Base-by-base conservation (phyloP, 1,139 yeast genomes). In the Kluyveromyces marxianus region DNA sequence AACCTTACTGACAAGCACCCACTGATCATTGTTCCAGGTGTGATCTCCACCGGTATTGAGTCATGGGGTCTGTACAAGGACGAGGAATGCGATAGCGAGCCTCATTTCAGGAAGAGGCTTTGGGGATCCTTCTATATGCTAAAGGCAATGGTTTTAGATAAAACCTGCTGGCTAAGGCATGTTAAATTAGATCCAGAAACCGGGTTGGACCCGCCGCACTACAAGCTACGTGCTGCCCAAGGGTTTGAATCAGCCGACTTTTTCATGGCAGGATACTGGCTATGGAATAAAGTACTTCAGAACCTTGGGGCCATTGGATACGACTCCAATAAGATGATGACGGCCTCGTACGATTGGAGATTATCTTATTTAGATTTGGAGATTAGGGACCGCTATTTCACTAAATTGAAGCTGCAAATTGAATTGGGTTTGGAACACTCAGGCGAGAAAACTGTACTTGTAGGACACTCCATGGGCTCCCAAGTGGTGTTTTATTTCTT, bases 61-160 rank as follows among this genome's bases (percentile, higher is more conserved):
- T 82, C 92, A 40, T 92, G 98, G 98, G 84, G 95, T 0, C 71
- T 87, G 1, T 74, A 71, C 36, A 87, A 85, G 6, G 72, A 81
- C 6, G 76, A 71, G 2, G 95, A 84, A 7, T 92, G 98, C 63
- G 95, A 96, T 2, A 77, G 89, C 35, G 78, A 81, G 48, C 75
- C 81, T 26, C 95, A 90, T 63, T 92, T 90, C 68, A 74, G 98
- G 44, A 90, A 89, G 61, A 71, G 97, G 52, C 66, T 92, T 47
- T 92, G 98, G 98, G 98, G 98, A 0, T 86, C 96, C 1, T 90
- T 90, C 71, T 89, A 86, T 63, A 92, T 92, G 98, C 70, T 92
- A 48, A 74, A 87, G 53, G 82, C 96, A 2, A 92, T 92, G 97
- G 74, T 92, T 33, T 70, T 90, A 47, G 97, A 92, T 59, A 92